Percentiles rank a stretch among this genome's conserved stretches.
Evolutionary conservation across 1,284 basidiomycete species (phyloP).

Genomic region (Pseudozyma hubeiensis): DNA sequence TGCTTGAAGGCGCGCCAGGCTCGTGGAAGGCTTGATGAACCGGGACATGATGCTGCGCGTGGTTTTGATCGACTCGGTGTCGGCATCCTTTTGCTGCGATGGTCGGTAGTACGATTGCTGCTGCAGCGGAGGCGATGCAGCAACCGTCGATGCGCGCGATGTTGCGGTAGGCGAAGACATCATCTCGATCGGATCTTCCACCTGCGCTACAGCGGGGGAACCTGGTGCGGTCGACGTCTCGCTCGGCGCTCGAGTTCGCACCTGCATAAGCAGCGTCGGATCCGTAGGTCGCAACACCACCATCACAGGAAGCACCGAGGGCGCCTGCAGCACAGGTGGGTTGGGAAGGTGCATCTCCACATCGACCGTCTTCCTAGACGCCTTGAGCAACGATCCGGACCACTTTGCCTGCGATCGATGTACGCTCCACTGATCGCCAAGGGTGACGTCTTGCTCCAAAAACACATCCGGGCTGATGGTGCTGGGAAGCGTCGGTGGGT

Average conservation of each 20-base stretch:
- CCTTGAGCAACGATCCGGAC: slow-evolving; percentile 53
- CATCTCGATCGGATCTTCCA: slow-evolving; percentile 44
- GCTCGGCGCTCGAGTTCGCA: slow-evolving; percentile 35
- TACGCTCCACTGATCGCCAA: slow-evolving; percentile 55
- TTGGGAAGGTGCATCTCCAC: slow-evolving; percentile 54
- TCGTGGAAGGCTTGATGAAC: slow-evolving; percentile 42
- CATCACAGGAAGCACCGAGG: slow-evolving; percentile 58
- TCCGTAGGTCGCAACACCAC: slow-evolving; percentile 58
- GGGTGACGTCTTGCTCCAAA: slow-evolving; percentile 18
- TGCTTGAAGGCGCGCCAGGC: slow-evolving; percentile 26
- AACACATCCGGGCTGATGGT: slow-evolving; percentile 53
- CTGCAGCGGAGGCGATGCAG: slow-evolving; percentile 7
- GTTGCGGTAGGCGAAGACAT: slow-evolving; percentile 13
- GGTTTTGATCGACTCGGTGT: slow-evolving; percentile 48
- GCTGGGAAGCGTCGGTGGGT: slow-evolving; percentile 48
- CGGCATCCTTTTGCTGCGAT: slow-evolving; percentile 6
- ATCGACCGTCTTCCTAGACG: slow-evolving; percentile 51
- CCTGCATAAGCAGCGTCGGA: slow-evolving; percentile 47
- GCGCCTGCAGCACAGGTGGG: slow-evolving; percentile 53
- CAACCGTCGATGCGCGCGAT: slow-evolving; percentile 8
- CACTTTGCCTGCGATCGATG: slow-evolving; percentile 56
- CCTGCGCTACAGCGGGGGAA: slow-evolving; percentile 30
- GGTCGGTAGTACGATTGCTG: slow-evolving; percentile 11
- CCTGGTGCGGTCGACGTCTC: slow-evolving; percentile 39
- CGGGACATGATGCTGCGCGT: slow-evolving; percentile 48